phyloP scores from a whole-genome alignment of 2,329 filamentous ascomycete species.

The Dactylellina parvicollis region DNA sequence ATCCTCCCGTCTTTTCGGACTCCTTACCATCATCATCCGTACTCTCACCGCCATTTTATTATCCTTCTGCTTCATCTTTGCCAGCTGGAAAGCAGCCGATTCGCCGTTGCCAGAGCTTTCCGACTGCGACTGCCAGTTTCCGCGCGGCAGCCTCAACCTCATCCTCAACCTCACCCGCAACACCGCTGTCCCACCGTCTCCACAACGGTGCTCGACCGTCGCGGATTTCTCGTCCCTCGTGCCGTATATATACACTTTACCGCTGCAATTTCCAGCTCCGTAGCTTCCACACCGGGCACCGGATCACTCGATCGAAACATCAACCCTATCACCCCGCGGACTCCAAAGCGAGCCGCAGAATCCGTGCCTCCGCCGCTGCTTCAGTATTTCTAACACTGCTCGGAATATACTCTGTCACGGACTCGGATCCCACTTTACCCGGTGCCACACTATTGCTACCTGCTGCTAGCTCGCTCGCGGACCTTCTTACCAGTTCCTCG shows the following conservation, averaged over 20 bases:
- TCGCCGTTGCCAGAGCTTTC: background rate
- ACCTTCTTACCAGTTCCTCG: background rate
- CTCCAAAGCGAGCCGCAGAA: background rate
- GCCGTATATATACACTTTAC: conserved; percentile 1
- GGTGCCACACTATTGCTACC: background rate
- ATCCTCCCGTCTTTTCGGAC: background rate
- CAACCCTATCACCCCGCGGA: conserved; percentile 14
- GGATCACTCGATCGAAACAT: conserved; percentile 20
- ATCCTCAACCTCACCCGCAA: conserved; percentile 14
- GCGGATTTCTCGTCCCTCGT: background rate
- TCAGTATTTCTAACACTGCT: conserved; percentile 16
- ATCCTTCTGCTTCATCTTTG: background rate
- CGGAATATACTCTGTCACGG: conserved; percentile 11
- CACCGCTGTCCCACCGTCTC: conserved; percentile 5
- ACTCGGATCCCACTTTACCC: background rate
- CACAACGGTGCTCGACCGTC: background rate
- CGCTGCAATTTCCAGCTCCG: conserved; percentile 10
- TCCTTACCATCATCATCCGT: background rate
- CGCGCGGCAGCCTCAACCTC: conserved; percentile 14
- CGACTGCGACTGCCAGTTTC: conserved; percentile 14
- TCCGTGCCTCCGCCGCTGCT: conserved; percentile 11
- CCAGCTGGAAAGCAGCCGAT: conserved; percentile 14
- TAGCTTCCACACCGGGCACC: conserved; percentile 23
- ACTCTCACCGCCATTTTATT: background rate
- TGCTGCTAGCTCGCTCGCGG: no score